Conservation (phyloP, 768 basidiomycete species). For the Artomyces pyxidatus region DNA sequence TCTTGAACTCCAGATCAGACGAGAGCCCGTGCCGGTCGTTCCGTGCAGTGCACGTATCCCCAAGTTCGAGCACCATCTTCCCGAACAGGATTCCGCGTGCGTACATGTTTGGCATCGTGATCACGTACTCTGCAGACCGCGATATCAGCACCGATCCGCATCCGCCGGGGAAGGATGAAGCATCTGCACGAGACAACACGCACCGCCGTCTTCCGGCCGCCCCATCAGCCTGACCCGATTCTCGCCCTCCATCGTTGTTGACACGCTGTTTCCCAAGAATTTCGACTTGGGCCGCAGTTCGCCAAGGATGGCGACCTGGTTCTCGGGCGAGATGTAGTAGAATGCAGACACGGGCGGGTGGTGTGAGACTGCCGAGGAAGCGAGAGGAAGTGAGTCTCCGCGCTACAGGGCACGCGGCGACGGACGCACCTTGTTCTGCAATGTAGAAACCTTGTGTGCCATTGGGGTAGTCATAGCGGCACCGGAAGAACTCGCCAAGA, state of each 20-base stretch:
- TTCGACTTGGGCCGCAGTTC: slow-evolving; percentile 93
- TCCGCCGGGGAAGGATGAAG: background rate
- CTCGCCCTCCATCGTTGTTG: slow-evolving; percentile 95
- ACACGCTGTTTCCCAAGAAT: slow-evolving; percentile 95
- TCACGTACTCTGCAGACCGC: slow-evolving; percentile 57
- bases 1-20: slow-evolving; percentile 95
- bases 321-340: slow-evolving; percentile 89
- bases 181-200: slow-evolving; percentile 17
- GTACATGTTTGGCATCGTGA: slow-evolving; percentile 98
- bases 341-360: slow-evolving; percentile 95
- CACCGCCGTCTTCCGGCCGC: slow-evolving; percentile 80
- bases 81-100: slow-evolving; percentile 82
- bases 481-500: slow-evolving; percentile 96
- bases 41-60: slow-evolving; percentile 79
- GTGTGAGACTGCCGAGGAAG: slow-evolving; percentile 85
- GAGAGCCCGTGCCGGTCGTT: slow-evolving; percentile 68
- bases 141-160: background rate
- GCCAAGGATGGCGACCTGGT: slow-evolving; percentile 79
- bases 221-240: slow-evolving; percentile 81
- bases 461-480: slow-evolving; percentile 86
- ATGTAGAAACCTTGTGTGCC: slow-evolving; percentile 94
- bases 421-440: slow-evolving; percentile 76
- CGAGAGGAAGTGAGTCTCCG: background rate
- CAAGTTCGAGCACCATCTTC: slow-evolving; percentile 94
- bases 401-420: background rate